phyloP scores from a whole-genome alignment of 2,329 filamentous ascomycete genomes.

The Stemphylium vesicarium region DNA sequence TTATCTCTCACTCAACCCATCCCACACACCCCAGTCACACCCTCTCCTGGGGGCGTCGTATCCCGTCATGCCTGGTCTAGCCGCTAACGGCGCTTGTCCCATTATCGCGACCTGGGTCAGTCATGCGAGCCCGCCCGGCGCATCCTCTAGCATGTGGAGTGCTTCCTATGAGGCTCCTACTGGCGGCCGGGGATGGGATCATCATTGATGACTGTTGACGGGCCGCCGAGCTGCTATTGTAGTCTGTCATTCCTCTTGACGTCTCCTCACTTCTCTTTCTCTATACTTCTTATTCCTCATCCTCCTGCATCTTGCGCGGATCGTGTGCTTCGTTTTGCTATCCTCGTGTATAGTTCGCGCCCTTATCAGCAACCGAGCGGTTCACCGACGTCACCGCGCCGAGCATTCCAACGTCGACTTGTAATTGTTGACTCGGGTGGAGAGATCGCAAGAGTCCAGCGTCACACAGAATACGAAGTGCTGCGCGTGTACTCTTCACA shows the following conservation, averaged over 20 bases:
- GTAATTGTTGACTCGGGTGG: background rate
- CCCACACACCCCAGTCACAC: slow-evolving; percentile 25
- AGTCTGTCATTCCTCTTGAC: background rate
- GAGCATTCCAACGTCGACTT: slow-evolving; percentile 6
- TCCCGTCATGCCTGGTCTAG: slow-evolving; percentile 22
- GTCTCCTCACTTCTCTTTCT: slow-evolving; percentile 5
- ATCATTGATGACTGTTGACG: slow-evolving; percentile 28
- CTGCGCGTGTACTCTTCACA: background rate
- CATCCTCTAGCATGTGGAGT: slow-evolving; percentile 25
- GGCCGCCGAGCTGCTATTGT: slow-evolving; percentile 7
- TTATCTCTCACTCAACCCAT: slow-evolving; percentile 26
- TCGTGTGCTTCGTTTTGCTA: slow-evolving; percentile 2
- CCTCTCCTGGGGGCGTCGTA: slow-evolving; percentile 3
- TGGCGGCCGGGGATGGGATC: slow-evolving; percentile 6
- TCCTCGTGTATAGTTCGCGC: slow-evolving; percentile 9
- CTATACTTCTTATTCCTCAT: slow-evolving; percentile 4
- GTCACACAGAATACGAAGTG: background rate
- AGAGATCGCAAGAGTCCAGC: background rate
- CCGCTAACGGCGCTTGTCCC: slow-evolving; percentile 22
- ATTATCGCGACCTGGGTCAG: slow-evolving; percentile 20
- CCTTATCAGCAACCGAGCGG: slow-evolving; percentile 12
- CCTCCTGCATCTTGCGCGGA: slow-evolving; percentile 1
- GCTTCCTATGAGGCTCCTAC: slow-evolving; percentile 14
- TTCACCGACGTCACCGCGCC: slow-evolving; percentile 22
- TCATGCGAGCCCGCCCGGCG: slow-evolving; percentile 32